Percentiles rank a stretch among this genome's conserved stretches.
Conservation (phyloP, 2,329 filamentous ascomycete species). For the Colletotrichum karsti region DNA sequence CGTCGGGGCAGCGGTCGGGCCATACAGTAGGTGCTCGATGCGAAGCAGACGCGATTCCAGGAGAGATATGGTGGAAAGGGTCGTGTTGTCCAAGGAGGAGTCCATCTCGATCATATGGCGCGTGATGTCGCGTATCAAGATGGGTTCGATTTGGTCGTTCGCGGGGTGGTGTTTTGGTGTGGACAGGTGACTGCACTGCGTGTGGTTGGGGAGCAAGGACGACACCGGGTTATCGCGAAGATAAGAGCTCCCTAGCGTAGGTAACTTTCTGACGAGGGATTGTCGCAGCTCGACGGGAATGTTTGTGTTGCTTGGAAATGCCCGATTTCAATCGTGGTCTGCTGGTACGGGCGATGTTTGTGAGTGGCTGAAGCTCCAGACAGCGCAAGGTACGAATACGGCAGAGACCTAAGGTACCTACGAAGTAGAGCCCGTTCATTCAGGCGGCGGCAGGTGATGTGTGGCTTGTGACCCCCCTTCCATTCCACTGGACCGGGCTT, state of each 20-base stretch:
- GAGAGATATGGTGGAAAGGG: slow-evolving; percentile 62
- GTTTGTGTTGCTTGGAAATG: neutral
- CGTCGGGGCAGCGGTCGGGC: slow-evolving; percentile 45
- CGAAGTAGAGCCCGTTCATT: no score
- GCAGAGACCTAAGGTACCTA: no score
- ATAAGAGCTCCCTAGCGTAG: neutral
- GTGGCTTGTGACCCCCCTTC: slow-evolving; percentile 23
- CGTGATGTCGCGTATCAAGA: neutral
- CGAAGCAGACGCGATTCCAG: slow-evolving; percentile 67
- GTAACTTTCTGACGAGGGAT: no score
- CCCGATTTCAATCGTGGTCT: neutral
- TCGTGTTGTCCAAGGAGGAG: slow-evolving; percentile 57
- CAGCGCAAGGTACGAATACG: neutral
- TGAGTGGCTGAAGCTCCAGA: slow-evolving; percentile 3
- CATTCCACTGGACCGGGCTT: neutral
- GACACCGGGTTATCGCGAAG: no score
- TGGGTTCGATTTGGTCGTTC: neutral
- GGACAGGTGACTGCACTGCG: neutral
- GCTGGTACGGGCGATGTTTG: neutral
- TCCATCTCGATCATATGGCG: slow-evolving; percentile 35
- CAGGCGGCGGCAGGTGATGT: neutral
- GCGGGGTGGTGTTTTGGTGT: neutral
- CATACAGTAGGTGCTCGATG: slow-evolving; percentile 67
- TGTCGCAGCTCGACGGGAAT: neutral
- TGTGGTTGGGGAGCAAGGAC: neutral